Base-by-base conservation (phyloP, 306 rosid genomes). In the Oxytropis ochrocephala region DNA sequence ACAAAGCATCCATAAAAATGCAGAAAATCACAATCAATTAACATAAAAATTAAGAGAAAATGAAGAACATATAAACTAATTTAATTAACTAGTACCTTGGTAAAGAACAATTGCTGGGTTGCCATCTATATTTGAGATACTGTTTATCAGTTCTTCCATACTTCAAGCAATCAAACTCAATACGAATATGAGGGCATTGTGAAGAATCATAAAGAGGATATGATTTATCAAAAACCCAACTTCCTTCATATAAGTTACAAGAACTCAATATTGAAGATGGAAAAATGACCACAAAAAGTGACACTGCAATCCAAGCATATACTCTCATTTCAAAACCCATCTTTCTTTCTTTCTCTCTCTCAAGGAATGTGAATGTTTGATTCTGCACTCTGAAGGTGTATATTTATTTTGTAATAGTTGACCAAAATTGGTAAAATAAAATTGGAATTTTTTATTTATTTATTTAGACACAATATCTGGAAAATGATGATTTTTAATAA, bases 41-140 rank as follows among this genome's bases (percentile, higher is more conserved):
- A 49, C 54, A 7, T 16, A 11, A 50, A 18, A 46, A 30, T 8
- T 2, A 38, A 36, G 16, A 17, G 66, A 36, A 33, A 33, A 2
- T 57, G 19, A 14, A 24, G 61, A 54, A 29, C 17, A 12, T 6
- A 35, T 5, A 35, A 5, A 35, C 8, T 5, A 35, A 5, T 55
- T 46, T 64, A 21, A 11, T 53, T 0, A 2, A 19, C n/a, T 2
- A 0, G 46, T 59, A 86, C 96, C 91, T 90, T 63, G 96, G 90
- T 12, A 87, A 48, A 48, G 71, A 19, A 67, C 95, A 87, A 9
- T 43, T 5, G 0, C 6, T 43, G n/a, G 96, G 95, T 50, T 84
- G 89, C 96, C 96, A 90, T 51, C 88, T 46, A 63, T 71, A 90
- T 14, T 79, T 80, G 69, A 90, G 96, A 12, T 90, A 87, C 0